Conservation (phyloP, 495 filamentous ascomycete species). For the Letharia lupina region DNA sequence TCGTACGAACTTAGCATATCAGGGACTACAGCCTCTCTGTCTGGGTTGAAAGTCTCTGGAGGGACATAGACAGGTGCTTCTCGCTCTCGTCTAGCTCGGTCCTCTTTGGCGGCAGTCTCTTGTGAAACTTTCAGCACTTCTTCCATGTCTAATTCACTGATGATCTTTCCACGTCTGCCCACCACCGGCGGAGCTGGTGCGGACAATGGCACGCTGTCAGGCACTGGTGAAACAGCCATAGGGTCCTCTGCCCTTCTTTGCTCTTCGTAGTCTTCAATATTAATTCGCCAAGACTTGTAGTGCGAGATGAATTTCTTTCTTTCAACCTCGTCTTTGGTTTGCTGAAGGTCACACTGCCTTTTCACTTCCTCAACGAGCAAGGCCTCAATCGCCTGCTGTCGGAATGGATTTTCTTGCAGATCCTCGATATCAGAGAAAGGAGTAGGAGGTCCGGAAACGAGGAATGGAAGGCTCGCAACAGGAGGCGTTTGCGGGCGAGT, state of each 20-base stretch:
- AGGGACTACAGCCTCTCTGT: conserved; percentile 79
- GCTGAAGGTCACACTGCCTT: conserved; percentile 36
- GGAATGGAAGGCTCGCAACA: conserved; percentile 42
- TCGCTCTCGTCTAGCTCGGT: conserved; percentile 57
- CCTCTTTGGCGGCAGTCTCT: conserved; percentile 60
- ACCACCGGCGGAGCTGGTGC: conserved; percentile 35
- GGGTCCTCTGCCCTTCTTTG: conserved; percentile 48
- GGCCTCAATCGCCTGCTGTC: conserved; percentile 33
- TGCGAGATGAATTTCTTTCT: conserved; percentile 36
- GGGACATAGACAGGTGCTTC: conserved; percentile 53
- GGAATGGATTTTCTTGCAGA: conserved; percentile 36
- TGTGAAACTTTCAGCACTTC: conserved; percentile 68
- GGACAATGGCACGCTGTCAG: conserved; percentile 33
- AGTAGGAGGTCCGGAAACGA: conserved; percentile 40
- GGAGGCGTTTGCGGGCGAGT: conserved; percentile 25
- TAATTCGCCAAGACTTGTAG: conserved; percentile 44
- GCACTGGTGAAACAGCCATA: conserved; percentile 43
- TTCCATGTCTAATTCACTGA: conserved; percentile 70
- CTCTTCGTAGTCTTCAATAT: conserved; percentile 52
- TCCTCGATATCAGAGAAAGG: conserved; percentile 44
- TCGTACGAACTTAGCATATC: conserved; percentile 57
- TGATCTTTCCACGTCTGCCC: conserved; percentile 49
- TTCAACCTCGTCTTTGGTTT: conserved; percentile 35
- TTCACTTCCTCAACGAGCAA: conserved; percentile 33
- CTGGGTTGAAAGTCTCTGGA: conserved; percentile 48